A percentile compares a stretch with the other conserved stretches of the same genome.
Conservation (phyloP, 1,139 yeast genomes). For the Wickerhamomyces sp. region DNA sequence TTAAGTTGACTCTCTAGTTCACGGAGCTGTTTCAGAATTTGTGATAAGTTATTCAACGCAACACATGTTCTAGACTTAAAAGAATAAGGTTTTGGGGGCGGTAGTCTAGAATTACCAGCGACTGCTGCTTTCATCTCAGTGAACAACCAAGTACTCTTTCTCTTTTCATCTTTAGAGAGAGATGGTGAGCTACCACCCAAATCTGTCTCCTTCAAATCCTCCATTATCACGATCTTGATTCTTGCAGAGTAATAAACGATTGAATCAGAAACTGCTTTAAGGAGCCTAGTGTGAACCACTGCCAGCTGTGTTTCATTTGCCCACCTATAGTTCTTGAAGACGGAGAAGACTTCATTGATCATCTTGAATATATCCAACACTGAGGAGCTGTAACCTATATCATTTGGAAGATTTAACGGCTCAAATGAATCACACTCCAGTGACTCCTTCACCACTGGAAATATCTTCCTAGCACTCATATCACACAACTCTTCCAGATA, state of each 20-base stretch:
- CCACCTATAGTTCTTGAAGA: constrained; percentile 61
- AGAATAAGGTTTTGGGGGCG: constrained; percentile 53
- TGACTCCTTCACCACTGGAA: constrained; percentile 49
- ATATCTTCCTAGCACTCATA: constrained; percentile 45
- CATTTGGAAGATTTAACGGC: constrained; percentile 44
- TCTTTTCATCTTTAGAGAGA: constrained; percentile 11
- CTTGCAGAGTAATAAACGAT: constrained; percentile 47
- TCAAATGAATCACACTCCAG: constrained; percentile 51
- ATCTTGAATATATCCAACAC: constrained; percentile 65
- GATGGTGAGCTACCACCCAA: constrained; percentile 24
- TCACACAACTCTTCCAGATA: constrained; percentile 54
- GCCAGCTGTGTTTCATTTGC: constrained; percentile 56
- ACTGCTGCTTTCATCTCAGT: constrained; percentile 44
- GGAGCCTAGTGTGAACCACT: constrained; percentile 48
- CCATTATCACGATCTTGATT: constrained; percentile 41
- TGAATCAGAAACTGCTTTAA: constrained; percentile 61
- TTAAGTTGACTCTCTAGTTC: constrained; percentile 57
- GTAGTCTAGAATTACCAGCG: constrained; percentile 28
- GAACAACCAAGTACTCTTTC: constrained; percentile 36
- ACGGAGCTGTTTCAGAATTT: constrained; percentile 53
- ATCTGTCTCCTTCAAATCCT: constrained; percentile 38
- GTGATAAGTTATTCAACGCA: constrained; percentile 67
- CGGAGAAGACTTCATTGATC: constrained; percentile 50
- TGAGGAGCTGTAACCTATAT: constrained; percentile 43
- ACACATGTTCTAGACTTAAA: constrained; percentile 66